Base-by-base conservation (phyloP, 2,329 filamentous ascomycete genomes). In the Teratosphaeria viscida region DNA sequence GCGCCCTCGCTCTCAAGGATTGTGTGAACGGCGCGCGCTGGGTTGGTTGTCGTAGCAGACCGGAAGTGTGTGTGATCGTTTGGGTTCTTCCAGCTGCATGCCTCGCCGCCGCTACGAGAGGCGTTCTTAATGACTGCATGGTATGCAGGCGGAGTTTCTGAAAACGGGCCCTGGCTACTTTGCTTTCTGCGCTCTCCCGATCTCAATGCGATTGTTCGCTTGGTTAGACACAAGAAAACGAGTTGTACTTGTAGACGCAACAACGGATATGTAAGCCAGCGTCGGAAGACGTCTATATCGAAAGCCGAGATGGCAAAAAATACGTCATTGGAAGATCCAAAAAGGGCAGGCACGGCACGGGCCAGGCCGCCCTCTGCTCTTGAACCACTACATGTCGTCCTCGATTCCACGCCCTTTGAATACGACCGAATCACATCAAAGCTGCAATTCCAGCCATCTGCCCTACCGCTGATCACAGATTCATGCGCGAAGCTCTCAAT, bases 1-100 rank as follows among this genome's bases (percentile, higher is more conserved):
- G 63, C 19, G 56, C 35, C 35, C 16, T 61, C 59, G 29, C 55
- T 27, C 34, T 59, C 49, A 39, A 5, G 16, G 55, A 54, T 2
- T 52, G 52, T 27, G 59, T 26, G 47, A 60, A 63, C 27, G 56
- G 54, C 47, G 58, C 60, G 32, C 55, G 62, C 34, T 60, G 60
- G 29, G 57, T 43, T 12, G 34, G 57, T 34, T 54, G 54, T 29
- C 34, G 34, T 16, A 61, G 2, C 35, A 43, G 54, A 37, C 16
- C 37, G 47, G 55, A 32, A 47, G 55, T 34, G 19, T 52, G 58
- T 16, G 57, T 10, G 14, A 49, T 49, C 10, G 16, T 23, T n/a
- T 47, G 16, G 27, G 52, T 32, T 56, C 60, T 60, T 54, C 47
- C 43, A 19, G 29, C n/a, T 12, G 53, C 52, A 37, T 55, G 60